Evolutionary conservation across 2,329 filamentous ascomycete genomes (phyloP), one percentile per base, ranked within the genome.

Genomic region (Aspergillus puulaauensis): DNA sequence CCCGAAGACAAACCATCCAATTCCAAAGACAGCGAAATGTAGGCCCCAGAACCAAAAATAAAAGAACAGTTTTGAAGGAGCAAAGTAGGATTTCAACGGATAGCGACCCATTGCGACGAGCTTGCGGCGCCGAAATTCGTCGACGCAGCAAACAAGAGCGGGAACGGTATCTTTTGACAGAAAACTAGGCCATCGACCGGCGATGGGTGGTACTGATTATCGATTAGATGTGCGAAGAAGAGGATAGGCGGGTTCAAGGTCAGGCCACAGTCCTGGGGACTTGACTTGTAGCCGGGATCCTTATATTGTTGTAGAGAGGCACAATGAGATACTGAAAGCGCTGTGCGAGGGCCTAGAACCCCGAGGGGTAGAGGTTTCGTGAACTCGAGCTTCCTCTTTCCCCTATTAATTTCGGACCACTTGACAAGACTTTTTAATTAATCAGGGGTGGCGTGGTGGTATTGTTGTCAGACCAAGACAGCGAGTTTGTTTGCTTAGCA

Each of bases 31-130:
- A 23, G 81, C 87, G 74, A 86, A 86, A 70, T 96, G 92, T 43
- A 90, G 78, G 3, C 82, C 83, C 87, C 91, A 93, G 73, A 96
- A 96, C 51, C 95, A 73, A 63, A 90, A 67, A 73, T 96, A 89
- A 75, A 96, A 96, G 48, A 89, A 59, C 56, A 96, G 72, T 75
- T 96, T 96, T 53, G 82, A 80, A 15, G 83, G 75, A 54, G 85
- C 86, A 60, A 93, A 83, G 76, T 92, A 86, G 75, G 86, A 70
- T 52, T 67, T 69, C 66, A 66, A 71, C 24, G 64, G 54, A 51
- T 60, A 54, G 51, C 57, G 51, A 59, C 68, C 86, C 73, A 79
- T 82, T 11, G 27, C 27, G 27, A 31, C 27, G 27, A 31, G 27
- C 27, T 31, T 31, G 27, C 27, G 63, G 86, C 62, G 47, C 37